Evolutionary conservation across 805 yeast genomes (phyloP).

Genomic region (Saccharomycopsis sp.): DNA sequence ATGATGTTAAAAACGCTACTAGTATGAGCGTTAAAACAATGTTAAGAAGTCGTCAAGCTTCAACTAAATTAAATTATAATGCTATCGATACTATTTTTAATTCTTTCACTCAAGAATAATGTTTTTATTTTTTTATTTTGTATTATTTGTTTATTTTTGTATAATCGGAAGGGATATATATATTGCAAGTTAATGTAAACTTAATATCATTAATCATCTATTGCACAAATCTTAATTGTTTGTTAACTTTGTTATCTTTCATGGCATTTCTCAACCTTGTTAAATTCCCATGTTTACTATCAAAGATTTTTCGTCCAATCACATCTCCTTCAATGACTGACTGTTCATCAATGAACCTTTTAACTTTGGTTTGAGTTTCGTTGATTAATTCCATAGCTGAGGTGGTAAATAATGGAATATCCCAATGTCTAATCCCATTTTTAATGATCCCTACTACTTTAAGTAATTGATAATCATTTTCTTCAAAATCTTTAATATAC

Average conservation of each 20-base stretch:
- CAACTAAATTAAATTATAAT: conserved; percentile 84
- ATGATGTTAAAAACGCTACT: conserved; percentile 25
- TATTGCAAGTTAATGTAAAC: too few species aligned
- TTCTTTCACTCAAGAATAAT: too few species aligned
- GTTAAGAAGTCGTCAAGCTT: conserved; percentile 64
- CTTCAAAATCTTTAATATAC: conserved; percentile 23
- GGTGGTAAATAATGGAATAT: conserved; percentile 28
- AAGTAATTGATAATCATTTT: background rate
- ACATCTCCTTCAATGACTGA: too few species aligned
- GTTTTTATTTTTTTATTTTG: too few species aligned
- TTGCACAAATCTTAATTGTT: too few species aligned
- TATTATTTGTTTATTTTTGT: too few species aligned
- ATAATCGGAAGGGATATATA: too few species aligned
- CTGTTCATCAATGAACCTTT: background rate
- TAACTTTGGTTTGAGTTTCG: conserved; percentile 19
- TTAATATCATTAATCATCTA: too few species aligned
- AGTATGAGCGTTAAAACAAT: conserved; percentile 71
- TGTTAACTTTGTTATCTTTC: too few species aligned
- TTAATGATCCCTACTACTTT: conserved; percentile 3
- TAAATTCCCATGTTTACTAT: too few species aligned
- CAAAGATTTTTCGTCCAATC: too few species aligned
- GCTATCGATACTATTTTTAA: conserved; percentile 54
- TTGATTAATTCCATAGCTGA: conserved; percentile 23
- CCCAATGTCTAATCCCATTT: conserved; percentile 23
- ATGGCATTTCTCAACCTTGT: too few species aligned